Conservation (phyloP, 83 land plant species). For the Larix sibirica region DNA sequence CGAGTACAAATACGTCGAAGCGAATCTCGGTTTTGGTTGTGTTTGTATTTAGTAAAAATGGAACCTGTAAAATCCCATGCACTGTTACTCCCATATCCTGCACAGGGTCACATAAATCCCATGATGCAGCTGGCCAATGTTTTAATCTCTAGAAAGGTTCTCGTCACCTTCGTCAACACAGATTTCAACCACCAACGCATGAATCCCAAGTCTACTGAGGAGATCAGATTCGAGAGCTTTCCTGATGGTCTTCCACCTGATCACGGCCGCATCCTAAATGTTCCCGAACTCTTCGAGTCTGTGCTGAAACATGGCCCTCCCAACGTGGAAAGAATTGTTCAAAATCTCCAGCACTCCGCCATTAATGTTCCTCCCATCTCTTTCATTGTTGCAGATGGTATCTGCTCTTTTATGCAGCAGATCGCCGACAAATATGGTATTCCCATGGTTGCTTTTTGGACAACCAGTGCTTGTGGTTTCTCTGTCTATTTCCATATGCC, state of each 20-base stretch:
- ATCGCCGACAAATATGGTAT: conserved; percentile 19
- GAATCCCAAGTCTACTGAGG: neutral
- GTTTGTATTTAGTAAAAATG: too few species aligned
- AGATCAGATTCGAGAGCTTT: conserved; percentile 16
- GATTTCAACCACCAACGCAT: conserved; percentile 17
- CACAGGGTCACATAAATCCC: conserved; percentile 31
- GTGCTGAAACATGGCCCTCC: neutral
- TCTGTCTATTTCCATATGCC: conserved; percentile 1
- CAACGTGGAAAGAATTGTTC: neutral
- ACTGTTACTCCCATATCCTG: conserved; percentile 23
- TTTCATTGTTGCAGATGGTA: conserved; percentile 19
- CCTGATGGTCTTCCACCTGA: conserved; percentile 30
- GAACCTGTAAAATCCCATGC: conserved; percentile 12
- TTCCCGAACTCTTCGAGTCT: conserved; percentile 18
- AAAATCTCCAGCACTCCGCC: neutral
- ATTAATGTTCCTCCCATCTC: conserved; percentile 1
- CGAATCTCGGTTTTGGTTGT: too few species aligned
- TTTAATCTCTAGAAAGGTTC: conserved; percentile 15
- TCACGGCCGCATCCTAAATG: conserved; percentile 3
- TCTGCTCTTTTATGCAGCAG: conserved; percentile 9
- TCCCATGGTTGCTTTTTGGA: conserved; percentile 19
- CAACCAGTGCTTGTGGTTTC: conserved; percentile 25
- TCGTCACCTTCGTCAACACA: conserved; percentile 28
- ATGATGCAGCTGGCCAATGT: conserved; percentile 25
- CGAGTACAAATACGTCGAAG: too few species aligned